A percentile compares a stretch with the other conserved stretches of the same genome.
phyloP scores from a whole-genome alignment of 2,329 filamentous ascomycete species.

The Lasiodiplodia sp. region DNA sequence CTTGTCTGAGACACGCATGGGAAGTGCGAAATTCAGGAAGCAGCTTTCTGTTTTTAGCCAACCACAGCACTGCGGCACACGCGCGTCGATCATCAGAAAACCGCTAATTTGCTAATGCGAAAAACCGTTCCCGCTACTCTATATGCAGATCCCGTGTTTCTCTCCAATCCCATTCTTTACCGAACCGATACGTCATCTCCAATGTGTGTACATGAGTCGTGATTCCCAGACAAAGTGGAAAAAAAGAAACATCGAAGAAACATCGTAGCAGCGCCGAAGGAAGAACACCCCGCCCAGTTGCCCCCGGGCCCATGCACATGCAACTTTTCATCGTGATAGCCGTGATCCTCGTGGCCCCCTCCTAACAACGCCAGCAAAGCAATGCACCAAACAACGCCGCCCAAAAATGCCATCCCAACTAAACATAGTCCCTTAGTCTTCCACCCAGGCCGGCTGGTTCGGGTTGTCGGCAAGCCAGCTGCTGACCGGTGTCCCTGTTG shows the following conservation, averaged over 20 bases:
- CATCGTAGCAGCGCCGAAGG: constrained; percentile 26
- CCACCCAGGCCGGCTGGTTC: constrained; percentile 29
- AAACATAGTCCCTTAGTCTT: constrained; percentile 11
- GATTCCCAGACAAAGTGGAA: not conserved
- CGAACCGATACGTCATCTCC: constrained; percentile 24
- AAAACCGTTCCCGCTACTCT: constrained; percentile 16
- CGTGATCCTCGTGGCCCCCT: constrained; percentile 12
- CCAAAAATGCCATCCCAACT: not conserved
- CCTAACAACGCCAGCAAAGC: constrained; percentile 22
- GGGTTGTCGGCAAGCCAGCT: constrained; percentile 29
- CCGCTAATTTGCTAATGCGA: constrained; percentile 18
- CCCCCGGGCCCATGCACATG: constrained; percentile 24
- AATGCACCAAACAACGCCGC: constrained; percentile 22
- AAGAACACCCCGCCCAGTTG: constrained; percentile 2
- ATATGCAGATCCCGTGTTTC: constrained; percentile 25
- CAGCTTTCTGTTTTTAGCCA: constrained; percentile 1
- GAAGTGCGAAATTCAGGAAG: not conserved
- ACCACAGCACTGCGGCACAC: constrained; percentile 21
- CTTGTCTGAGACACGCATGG: not conserved
- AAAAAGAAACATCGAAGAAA: constrained; percentile 29
- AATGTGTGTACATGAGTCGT: constrained; percentile 21
- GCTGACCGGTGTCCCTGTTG: constrained; percentile 27
- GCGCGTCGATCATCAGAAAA: constrained; percentile 23
- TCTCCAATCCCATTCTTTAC: constrained; percentile 14
- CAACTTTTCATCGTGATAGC: constrained; percentile 17